A percentile compares a stretch with the other conserved stretches of the same genome.
phyloP scores from a whole-genome alignment of 257 asterid species.

The Fraxinus excelsior region DNA sequence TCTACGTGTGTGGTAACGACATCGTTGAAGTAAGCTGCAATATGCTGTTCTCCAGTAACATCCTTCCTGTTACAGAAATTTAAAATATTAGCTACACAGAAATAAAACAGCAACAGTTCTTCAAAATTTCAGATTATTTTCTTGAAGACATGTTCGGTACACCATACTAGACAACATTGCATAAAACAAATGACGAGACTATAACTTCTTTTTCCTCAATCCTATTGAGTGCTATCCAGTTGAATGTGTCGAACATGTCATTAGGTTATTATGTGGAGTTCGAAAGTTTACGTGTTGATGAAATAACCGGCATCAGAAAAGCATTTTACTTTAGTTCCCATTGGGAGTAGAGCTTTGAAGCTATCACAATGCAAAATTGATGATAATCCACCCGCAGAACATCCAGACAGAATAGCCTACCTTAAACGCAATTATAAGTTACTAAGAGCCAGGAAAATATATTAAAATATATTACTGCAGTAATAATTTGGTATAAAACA shows the following conservation, averaged over 20 bases:
- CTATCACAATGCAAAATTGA: slow-evolving; percentile 81
- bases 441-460: neutral
- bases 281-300: slow-evolving; percentile 64
- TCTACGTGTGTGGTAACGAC: slow-evolving; percentile 79
- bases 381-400: slow-evolving; percentile 95
- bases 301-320: slow-evolving; percentile 92
- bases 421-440: slow-evolving; percentile 11
- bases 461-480: neutral
- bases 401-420: slow-evolving; percentile 90
- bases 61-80: slow-evolving; percentile 57
- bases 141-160: neutral
- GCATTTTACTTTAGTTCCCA: slow-evolving; percentile 69
- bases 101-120: neutral
- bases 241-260: neutral
- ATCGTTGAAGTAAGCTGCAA: slow-evolving; percentile 58
- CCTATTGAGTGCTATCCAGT: neutral
- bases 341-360: slow-evolving; percentile 68
- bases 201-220: neutral
- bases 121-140: neutral
- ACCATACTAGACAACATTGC: neutral
- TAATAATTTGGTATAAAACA: neutral
- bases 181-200: neutral
- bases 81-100: neutral
- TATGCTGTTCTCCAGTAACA: slow-evolving; percentile 63
- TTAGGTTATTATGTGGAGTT: neutral